Conservation (phyloP, 768 basidiomycete genomes). For the Boletus bicolor region DNA sequence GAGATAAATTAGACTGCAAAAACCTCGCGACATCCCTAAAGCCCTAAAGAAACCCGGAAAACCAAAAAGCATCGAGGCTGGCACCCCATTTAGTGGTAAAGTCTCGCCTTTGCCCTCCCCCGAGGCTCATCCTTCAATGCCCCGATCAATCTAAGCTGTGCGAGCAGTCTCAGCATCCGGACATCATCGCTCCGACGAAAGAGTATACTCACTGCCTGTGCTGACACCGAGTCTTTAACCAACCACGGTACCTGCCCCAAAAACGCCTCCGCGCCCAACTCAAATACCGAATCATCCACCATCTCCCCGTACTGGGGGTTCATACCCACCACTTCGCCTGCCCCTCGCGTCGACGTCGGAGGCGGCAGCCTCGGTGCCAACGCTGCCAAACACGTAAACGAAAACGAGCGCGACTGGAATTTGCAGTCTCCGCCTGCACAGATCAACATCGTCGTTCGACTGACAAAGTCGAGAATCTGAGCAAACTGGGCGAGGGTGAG, state of each 20-base stretch:
- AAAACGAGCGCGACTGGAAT: slow-evolving; percentile 16
- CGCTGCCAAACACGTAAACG: slow-evolving; percentile 9
- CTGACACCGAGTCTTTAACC: background rate
- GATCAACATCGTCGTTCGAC: slow-evolving; percentile 1
- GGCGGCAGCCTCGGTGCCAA: slow-evolving; percentile 5
- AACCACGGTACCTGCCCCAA: slow-evolving; percentile 4
- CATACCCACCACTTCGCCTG: background rate
- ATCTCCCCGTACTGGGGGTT: background rate
- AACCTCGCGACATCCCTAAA: background rate
- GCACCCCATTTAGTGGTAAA: background rate
- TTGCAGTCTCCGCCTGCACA: slow-evolving; percentile 8
- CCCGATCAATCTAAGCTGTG: background rate
- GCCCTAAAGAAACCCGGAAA: background rate
- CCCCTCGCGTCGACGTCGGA: background rate
- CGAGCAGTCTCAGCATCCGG: background rate
- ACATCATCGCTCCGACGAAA: background rate
- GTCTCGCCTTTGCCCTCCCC: background rate
- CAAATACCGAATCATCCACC: slow-evolving; percentile 11
- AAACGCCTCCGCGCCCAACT: slow-evolving; percentile 10
- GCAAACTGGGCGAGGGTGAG: slow-evolving; percentile 5
- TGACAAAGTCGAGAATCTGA: slow-evolving; percentile 6
- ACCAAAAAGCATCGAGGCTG: background rate
- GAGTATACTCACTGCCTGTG: slow-evolving; percentile 2
- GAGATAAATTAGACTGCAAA: too few species aligned
- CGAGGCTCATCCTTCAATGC: background rate